A percentile compares a stretch with the other conserved stretches of the same genome.
phyloP scores from a whole-genome alignment of 164 flowering plant species.

The Saururus chinensis region DNA sequence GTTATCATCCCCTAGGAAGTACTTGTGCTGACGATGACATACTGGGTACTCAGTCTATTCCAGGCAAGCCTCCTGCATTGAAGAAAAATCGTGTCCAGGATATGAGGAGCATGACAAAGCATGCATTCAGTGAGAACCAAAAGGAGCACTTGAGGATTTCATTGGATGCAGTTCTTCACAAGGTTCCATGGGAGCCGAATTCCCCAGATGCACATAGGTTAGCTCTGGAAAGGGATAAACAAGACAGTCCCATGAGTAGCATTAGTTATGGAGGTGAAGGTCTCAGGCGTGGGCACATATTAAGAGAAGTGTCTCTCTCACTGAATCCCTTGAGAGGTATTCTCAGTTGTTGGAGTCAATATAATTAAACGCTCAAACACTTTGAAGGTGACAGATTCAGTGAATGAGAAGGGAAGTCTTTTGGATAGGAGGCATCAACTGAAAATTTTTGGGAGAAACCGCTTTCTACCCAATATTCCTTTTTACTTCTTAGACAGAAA shows the following conservation, averaged over 20 bases:
- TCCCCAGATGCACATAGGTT: slow-evolving; percentile 23
- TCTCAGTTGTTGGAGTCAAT: slow-evolving; percentile 37
- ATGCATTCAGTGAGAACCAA: slow-evolving; percentile 46
- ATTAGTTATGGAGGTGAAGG: slow-evolving; percentile 9
- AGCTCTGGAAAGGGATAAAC: slow-evolving; percentile 8
- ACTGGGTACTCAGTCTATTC: slow-evolving; percentile 3
- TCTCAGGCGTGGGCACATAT: slow-evolving; percentile 7
- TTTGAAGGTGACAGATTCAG: slow-evolving; percentile 13
- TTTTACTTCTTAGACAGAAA: slow-evolving; percentile 9
- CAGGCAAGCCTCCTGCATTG: slow-evolving; percentile 11
- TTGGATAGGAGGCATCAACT: slow-evolving; percentile 2
- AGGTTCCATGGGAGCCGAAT: slow-evolving; percentile 46
- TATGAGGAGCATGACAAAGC: slow-evolving; percentile 41
- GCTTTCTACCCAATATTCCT: slow-evolving; percentile 47
- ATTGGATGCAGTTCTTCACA: slow-evolving; percentile 75
- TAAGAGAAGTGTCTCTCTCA: slow-evolving; percentile 44
- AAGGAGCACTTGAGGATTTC: slow-evolving; percentile 52
- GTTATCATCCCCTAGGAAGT: slow-evolving; percentile 3
- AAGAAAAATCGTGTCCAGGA: slow-evolving; percentile 44
- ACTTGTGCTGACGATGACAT: slow-evolving; percentile 4
- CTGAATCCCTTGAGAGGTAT: slow-evolving; percentile 45
- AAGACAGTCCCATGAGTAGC: slow-evolving; percentile 9
- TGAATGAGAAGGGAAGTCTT: slow-evolving; percentile 12
- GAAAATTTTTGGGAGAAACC: slow-evolving; percentile 37
- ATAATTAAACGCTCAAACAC: slow-evolving; percentile 17